Conservation (phyloP, 208 protist species). For the Crithidia mellificae region DNA sequence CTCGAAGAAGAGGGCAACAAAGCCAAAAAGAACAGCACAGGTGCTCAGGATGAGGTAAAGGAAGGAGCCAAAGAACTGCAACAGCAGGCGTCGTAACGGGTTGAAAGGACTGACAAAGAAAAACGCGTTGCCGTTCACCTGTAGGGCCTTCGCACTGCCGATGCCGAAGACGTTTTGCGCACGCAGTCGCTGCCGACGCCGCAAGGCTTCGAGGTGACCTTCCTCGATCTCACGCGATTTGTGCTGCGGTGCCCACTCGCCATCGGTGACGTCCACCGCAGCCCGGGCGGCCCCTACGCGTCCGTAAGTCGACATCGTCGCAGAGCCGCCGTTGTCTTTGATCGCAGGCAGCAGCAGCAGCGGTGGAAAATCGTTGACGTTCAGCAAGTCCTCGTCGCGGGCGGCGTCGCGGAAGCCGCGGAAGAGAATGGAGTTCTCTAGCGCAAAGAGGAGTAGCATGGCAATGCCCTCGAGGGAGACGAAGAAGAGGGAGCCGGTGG, state of each 20-base stretch:
- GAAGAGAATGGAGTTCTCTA: slow-evolving; percentile 30
- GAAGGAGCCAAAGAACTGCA: slow-evolving; percentile 39
- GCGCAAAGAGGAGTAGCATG: slow-evolving; percentile 21
- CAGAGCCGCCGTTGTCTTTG: neutral
- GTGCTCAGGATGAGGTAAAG: slow-evolving; percentile 40
- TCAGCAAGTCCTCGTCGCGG: slow-evolving; percentile 12
- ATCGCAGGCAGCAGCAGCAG: slow-evolving; percentile 27
- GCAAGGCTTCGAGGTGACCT: neutral
- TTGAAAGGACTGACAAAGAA: slow-evolving; percentile 27
- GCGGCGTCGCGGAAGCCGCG: slow-evolving; percentile 20
- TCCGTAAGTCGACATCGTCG: neutral
- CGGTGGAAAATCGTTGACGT: slow-evolving; percentile 13
- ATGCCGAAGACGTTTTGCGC: neutral
- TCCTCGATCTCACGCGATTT: neutral
- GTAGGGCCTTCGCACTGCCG: neutral
- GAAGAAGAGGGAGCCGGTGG: slow-evolving; percentile 50
- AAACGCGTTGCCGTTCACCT: slow-evolving; percentile 15
- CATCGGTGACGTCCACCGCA: neutral
- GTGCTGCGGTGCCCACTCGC: neutral
- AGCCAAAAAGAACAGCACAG: slow-evolving; percentile 39
- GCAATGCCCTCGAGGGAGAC: slow-evolving; percentile 24
- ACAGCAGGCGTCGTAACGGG: slow-evolving; percentile 29
- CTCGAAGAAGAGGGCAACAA: slow-evolving; percentile 66
- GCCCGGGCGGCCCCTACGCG: neutral
- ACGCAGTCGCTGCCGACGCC: slow-evolving; percentile 5